A percentile compares a stretch with the other conserved stretches of the same genome.
Conservation (phyloP, 163 green algal species). For the Volvox carteri region DNA sequence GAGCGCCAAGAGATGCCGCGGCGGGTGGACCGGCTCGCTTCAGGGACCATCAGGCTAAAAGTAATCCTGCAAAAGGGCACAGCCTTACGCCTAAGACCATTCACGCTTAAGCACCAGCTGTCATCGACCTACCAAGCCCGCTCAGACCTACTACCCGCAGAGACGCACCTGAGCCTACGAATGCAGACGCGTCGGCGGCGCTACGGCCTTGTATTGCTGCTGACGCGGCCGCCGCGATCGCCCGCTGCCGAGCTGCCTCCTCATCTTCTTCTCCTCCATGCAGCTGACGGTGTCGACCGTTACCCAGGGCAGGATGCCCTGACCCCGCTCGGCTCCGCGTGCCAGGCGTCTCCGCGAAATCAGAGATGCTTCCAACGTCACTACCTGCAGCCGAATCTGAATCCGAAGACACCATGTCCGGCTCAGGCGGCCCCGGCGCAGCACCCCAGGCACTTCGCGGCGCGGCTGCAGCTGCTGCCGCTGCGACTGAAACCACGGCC, state of each 20-base stretch:
- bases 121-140: too few relatives aligned
- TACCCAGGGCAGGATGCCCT: neutral
- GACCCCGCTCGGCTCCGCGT: neutral
- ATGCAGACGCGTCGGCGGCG: constrained; percentile 3
- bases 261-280: neutral
- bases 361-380: neutral
- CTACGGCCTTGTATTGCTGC: constrained; percentile 43
- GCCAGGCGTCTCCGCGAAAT: neutral
- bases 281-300: neutral
- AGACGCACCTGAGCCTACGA: constrained; percentile 14
- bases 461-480: neutral
- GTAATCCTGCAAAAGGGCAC: too few relatives aligned
- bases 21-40: too few relatives aligned
- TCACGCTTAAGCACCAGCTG: too few relatives aligned
- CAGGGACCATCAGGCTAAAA: too few relatives aligned
- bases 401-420: constrained; percentile 1
- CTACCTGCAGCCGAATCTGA: constrained; percentile 21
- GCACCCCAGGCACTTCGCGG: constrained; percentile 1
- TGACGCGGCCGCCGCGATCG: constrained; percentile 23
- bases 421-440: neutral
- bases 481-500: too few relatives aligned
- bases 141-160: neutral
- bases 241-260: constrained; percentile 28
- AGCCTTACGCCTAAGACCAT: too few relatives aligned
- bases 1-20: too few relatives aligned